Conservation (phyloP, 2,329 filamentous ascomycete species). For the Sordariomycetes sp. region DNA sequence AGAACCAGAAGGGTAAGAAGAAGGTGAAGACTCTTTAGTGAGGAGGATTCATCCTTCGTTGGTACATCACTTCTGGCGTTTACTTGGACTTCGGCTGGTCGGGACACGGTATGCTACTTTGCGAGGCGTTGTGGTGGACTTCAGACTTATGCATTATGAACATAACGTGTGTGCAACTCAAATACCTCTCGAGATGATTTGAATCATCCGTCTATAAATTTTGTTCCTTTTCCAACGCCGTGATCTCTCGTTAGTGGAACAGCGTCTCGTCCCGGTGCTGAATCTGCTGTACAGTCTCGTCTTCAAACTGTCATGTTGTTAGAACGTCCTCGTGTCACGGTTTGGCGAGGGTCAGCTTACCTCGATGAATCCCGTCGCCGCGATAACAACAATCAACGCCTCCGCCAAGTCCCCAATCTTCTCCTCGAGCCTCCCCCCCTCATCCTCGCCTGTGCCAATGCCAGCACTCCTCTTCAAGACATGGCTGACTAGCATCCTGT, state of each 20-base stretch:
- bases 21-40: conserved; percentile 1
- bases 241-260: conserved; percentile 27
- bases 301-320: conserved; percentile 26
- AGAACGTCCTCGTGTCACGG: conserved; percentile 6
- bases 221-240: conserved; percentile 3
- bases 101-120: too few relatives aligned
- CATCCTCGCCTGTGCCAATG: conserved; percentile 48
- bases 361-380: conserved; percentile 77
- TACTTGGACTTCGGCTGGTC: background rate
- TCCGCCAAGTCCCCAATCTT: conserved; percentile 72
- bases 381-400: conserved; percentile 74
- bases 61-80: background rate
- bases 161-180: too few relatives aligned
- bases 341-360: conserved; percentile 37
- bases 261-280: conserved; percentile 21
- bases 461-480: conserved; percentile 85
- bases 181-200: too few relatives aligned
- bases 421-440: conserved; percentile 37
- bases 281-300: conserved; percentile 22
- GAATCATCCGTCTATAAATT: too few relatives aligned
- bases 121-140: too few relatives aligned
- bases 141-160: too few relatives aligned
- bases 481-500: conserved; percentile 75
- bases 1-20: conserved; percentile 38
- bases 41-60: background rate